These are phyloP conservation scores for Nicotiana tabacum DNA, from an alignment of 257 asterid species.

Conservation along the genomic window DNA sequence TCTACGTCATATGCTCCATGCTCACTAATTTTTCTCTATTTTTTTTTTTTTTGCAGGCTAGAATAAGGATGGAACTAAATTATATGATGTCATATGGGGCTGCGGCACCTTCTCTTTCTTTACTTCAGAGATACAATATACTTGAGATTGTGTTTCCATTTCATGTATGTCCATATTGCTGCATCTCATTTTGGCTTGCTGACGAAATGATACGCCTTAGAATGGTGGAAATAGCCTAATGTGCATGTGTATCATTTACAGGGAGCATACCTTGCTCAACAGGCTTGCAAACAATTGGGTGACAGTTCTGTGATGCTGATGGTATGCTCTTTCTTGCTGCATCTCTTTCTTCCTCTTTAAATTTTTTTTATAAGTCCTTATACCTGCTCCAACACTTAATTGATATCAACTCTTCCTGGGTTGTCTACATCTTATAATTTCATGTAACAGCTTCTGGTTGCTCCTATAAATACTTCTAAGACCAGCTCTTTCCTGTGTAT, in stretches of 20 bases:
- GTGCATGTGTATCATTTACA: slow-evolving; percentile 23
- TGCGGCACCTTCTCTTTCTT: slow-evolving; percentile 70
- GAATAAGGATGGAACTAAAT: slow-evolving; percentile 68
- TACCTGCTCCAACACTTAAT: too few species aligned
- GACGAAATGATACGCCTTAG: neutral
- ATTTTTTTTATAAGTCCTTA: neutral
- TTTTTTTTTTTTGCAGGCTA: slow-evolving; percentile 48
- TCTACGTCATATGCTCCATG: neutral
- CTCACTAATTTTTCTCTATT: neutral
- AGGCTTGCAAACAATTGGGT: slow-evolving; percentile 31
- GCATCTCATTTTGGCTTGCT: slow-evolving; percentile 8
- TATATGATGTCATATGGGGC: slow-evolving; percentile 97
- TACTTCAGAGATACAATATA: slow-evolving; percentile 67
- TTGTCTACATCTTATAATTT: too few species aligned
- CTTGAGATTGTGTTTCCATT: slow-evolving; percentile 83
- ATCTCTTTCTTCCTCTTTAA: neutral
- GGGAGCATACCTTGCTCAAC: slow-evolving; percentile 73
- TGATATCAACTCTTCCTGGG: too few species aligned
- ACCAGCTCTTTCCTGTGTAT: neutral
- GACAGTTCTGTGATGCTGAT: slow-evolving; percentile 54
- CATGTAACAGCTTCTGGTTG: too few species aligned
- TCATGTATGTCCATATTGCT: slow-evolving; percentile 53
- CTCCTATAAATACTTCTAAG: too few species aligned
- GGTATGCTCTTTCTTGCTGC: slow-evolving; percentile 35
- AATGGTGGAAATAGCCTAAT: neutral